Conservation (phyloP, 2,329 filamentous ascomycete genomes). For the Tetracladium maxilliforme region DNA sequence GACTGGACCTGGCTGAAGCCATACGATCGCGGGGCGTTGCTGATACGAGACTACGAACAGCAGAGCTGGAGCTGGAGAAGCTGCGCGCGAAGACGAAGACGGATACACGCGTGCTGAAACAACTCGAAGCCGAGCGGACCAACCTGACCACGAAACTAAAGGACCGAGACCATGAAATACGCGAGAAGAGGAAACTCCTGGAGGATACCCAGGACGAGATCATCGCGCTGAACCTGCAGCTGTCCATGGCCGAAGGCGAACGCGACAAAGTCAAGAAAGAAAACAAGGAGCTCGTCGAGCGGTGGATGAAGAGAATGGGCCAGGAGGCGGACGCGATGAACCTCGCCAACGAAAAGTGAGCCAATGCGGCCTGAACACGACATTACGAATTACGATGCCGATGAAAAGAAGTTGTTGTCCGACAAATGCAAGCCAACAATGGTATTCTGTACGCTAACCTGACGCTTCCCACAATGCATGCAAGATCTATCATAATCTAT, state of each 20-base stretch:
- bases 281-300: slow-evolving; percentile 76
- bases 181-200: slow-evolving; percentile 69
- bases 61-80: slow-evolving; percentile 48
- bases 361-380: background rate
- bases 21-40: slow-evolving; percentile 59
- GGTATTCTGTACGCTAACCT: too few species aligned
- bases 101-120: slow-evolving; percentile 46
- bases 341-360: slow-evolving; percentile 18
- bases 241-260: slow-evolving; percentile 73
- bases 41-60: slow-evolving; percentile 44
- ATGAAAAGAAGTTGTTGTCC: too few species aligned
- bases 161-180: slow-evolving; percentile 76
- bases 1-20: slow-evolving; percentile 60
- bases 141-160: slow-evolving; percentile 50
- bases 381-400: too few species aligned
- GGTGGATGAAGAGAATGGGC: slow-evolving; percentile 83
- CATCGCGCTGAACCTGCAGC: slow-evolving; percentile 71
- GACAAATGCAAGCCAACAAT: too few species aligned
- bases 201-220: slow-evolving; percentile 90
- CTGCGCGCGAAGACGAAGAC: slow-evolving; percentile 43
- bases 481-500: too few species aligned
- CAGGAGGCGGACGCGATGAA: slow-evolving; percentile 86
- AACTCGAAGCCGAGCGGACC: slow-evolving; percentile 47
- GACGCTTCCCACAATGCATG: too few species aligned
- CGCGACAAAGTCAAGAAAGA: slow-evolving; percentile 60